phyloP scores from a whole-genome alignment of 768 basidiomycete genomes.

The Pulveroboletus sp. region DNA sequence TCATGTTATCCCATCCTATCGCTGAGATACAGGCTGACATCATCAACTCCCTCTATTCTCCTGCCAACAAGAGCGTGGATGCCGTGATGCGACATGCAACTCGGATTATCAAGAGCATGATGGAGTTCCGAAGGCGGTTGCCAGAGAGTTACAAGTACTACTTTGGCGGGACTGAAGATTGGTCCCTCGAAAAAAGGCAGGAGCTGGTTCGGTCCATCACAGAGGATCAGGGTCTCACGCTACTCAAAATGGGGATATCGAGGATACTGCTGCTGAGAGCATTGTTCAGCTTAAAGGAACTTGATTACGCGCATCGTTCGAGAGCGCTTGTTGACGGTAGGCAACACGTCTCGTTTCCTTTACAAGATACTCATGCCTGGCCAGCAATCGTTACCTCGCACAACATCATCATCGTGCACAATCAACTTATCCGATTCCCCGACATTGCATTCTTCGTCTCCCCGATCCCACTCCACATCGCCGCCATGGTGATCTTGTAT shows the following conservation, averaged over 20 bases:
- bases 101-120: constrained; percentile 74
- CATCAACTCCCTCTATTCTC: constrained; percentile 80
- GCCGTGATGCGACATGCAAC: constrained; percentile 72
- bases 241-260: constrained; percentile 79
- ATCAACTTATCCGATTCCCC: constrained; percentile 77
- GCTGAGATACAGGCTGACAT: constrained; percentile 87
- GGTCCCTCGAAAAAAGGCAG: constrained; percentile 61
- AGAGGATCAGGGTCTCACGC: constrained; percentile 76
- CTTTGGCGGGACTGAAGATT: constrained; percentile 75
- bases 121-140: constrained; percentile 61
- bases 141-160: constrained; percentile 71
- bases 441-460: constrained; percentile 87
- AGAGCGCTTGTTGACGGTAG: constrained; percentile 76
- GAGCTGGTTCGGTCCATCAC: constrained; percentile 70
- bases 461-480: constrained; percentile 83
- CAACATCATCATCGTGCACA: constrained; percentile 83
- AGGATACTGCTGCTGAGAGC: constrained; percentile 75
- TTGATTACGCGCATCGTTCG: constrained; percentile 60
- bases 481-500: constrained; percentile 87
- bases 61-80: constrained; percentile 65
- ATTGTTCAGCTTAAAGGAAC: constrained; percentile 71
- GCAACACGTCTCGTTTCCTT: constrained; percentile 15
- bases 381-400: constrained; percentile 81
- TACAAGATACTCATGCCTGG: constrained; percentile 5
- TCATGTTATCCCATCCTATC: constrained; percentile 68